Evolutionary conservation across 2,329 filamentous ascomycete genomes (phyloP).

Genomic region (Penicillium verrucosum): DNA sequence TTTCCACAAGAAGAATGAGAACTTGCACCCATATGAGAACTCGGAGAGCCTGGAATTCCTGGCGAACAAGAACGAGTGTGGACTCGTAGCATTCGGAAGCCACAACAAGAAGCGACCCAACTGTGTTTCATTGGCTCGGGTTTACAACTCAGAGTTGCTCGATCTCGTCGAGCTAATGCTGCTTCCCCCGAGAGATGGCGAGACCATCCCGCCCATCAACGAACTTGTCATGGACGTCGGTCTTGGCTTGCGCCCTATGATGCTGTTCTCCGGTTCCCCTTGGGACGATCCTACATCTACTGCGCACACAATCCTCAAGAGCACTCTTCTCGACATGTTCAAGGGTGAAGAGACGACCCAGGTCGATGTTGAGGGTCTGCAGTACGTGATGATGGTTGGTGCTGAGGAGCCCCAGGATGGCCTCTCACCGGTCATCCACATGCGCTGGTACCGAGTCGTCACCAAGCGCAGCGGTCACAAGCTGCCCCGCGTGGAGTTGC

Average conservation of each 20-base stretch:
- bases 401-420: constrained; percentile 61
- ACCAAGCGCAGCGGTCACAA: constrained; percentile 85
- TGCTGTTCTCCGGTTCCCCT: constrained; percentile 83
- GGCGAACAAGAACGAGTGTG: constrained; percentile 91
- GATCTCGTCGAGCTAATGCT: constrained; percentile 94
- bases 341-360: constrained; percentile 73
- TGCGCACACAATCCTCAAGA: constrained; percentile 82
- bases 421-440: constrained; percentile 49
- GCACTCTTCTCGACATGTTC: constrained; percentile 86
- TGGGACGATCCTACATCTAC: constrained; percentile 79
- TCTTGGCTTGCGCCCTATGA: constrained; percentile 80
- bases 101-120: constrained; percentile 96
- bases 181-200: constrained; percentile 62
- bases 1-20: constrained; percentile 93
- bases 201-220: constrained; percentile 35
- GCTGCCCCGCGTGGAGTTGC: constrained; percentile 84
- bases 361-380: constrained; percentile 91
- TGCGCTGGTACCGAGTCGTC: constrained; percentile 80
- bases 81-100: constrained; percentile 76
- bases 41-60: constrained; percentile 87
- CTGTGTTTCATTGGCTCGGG: constrained; percentile 75
- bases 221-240: constrained; percentile 63
- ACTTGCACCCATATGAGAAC: constrained; percentile 90
- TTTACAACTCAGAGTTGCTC: constrained; percentile 80
- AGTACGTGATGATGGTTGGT: constrained; percentile 80